Conservation (phyloP, 495 filamentous ascomycete species). For the Aspergillus mulundensis region DNA sequence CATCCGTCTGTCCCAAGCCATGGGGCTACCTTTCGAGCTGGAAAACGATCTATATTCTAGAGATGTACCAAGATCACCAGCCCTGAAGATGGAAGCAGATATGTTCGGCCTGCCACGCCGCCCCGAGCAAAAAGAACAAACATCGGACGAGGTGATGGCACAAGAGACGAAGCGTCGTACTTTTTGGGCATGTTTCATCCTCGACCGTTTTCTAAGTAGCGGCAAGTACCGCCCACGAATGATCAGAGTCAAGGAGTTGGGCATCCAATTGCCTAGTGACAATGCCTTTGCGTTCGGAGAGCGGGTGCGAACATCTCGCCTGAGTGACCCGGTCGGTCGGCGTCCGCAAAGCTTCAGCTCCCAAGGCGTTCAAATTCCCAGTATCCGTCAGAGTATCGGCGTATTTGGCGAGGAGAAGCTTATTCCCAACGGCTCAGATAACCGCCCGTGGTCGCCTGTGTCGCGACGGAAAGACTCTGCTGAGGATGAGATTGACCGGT, state of each 20-base stretch:
- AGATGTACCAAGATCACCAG: slow-evolving; percentile 41
- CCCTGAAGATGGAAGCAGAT: slow-evolving; percentile 40
- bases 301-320: slow-evolving; percentile 42
- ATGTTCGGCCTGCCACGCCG: slow-evolving; percentile 39
- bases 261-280: slow-evolving; percentile 45
- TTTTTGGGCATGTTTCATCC: slow-evolving; percentile 81
- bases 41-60: slow-evolving; percentile 42
- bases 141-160: slow-evolving; percentile 56
- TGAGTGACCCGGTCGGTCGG: slow-evolving; percentile 35
- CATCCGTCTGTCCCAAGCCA: slow-evolving; percentile 67
- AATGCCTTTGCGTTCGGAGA: slow-evolving; percentile 49
- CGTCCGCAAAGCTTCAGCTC: slow-evolving; percentile 42
- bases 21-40: slow-evolving; percentile 64
- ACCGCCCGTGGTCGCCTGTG: slow-evolving; percentile 42
- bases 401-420: slow-evolving; percentile 39
- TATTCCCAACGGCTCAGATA: slow-evolving; percentile 30
- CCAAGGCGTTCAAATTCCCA: slow-evolving; percentile 43
- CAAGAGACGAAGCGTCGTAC: slow-evolving; percentile 77
- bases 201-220: slow-evolving; percentile 74
- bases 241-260: slow-evolving; percentile 62
- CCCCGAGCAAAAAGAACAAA: slow-evolving; percentile 33
- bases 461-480: slow-evolving; percentile 61
- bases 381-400: slow-evolving; percentile 43
- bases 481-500: slow-evolving; percentile 59
- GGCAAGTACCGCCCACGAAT: slow-evolving; percentile 71